These are phyloP conservation scores for Pelargonium cotyledonis DNA, from an alignment of 441 rosid genomes.

Conservation along the genomic window DNA sequence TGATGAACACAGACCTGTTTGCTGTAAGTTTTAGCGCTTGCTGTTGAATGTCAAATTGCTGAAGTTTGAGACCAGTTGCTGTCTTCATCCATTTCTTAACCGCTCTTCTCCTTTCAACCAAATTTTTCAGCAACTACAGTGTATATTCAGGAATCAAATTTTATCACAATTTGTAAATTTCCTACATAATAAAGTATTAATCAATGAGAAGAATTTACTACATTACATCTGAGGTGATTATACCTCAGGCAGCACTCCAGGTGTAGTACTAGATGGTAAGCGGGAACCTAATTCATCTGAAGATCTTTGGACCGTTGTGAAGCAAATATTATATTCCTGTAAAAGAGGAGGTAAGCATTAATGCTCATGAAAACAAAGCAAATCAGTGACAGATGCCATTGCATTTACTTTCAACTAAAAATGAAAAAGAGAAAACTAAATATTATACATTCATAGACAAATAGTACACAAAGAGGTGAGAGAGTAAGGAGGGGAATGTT, in stretches of 20 bases:
- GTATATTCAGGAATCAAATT: background rate
- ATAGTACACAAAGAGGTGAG: slow-evolving; percentile 13
- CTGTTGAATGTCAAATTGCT: slow-evolving; percentile 92
- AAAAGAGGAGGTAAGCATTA: slow-evolving; percentile 22
- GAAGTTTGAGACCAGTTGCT: slow-evolving; percentile 70
- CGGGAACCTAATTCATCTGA: slow-evolving; percentile 61
- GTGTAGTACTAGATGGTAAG: slow-evolving; percentile 59
- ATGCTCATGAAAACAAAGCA: slow-evolving; percentile 11
- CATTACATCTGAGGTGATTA: background rate
- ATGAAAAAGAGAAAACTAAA: background rate
- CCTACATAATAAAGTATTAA: background rate
- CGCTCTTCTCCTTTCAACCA: slow-evolving; percentile 81
- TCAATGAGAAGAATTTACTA: background rate
- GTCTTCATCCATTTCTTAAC: slow-evolving; percentile 76
- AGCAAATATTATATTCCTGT: slow-evolving; percentile 95
- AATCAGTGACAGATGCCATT: slow-evolving; percentile 4
- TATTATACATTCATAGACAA: background rate
- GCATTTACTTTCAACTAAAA: background rate
- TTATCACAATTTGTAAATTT: slow-evolving; percentile 8
- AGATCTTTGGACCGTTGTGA: slow-evolving; percentile 84
- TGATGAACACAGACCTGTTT: slow-evolving; percentile 55
- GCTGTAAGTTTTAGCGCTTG: slow-evolving; percentile 96
- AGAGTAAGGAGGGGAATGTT: slow-evolving; percentile 19
- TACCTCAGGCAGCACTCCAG: slow-evolving; percentile 96
- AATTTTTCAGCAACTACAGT: slow-evolving; percentile 72